Conservation (phyloP, 257 asterid genomes). For the Przewalskia tangutica region DNA sequence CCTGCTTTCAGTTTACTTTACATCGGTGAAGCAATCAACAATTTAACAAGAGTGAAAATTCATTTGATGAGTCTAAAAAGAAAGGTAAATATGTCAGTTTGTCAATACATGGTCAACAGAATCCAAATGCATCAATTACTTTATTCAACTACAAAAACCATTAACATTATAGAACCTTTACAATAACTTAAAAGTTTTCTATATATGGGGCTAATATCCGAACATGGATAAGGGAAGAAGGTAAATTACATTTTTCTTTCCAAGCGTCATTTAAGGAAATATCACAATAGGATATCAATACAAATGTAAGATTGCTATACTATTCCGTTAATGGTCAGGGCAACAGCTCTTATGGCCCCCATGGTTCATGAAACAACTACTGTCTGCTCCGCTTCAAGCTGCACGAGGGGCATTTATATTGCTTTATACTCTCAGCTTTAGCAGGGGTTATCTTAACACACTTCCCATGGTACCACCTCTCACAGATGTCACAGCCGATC, state of each 20-base stretch:
- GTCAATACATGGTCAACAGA: not conserved
- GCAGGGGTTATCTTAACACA: constrained; percentile 93
- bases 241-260: constrained; percentile 11
- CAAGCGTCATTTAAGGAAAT: constrained; percentile 17
- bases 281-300: constrained; percentile 19
- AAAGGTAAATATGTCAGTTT: no score
- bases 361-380: constrained; percentile 14
- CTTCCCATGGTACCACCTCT: constrained; percentile 83
- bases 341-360: constrained; percentile 19
- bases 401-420: constrained; percentile 91
- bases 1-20: no score
- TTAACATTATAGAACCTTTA: not conserved
- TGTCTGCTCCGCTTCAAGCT: constrained; percentile 57
- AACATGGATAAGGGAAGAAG: constrained; percentile 3
- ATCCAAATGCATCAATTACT: not conserved
- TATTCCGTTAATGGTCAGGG: constrained; percentile 38
- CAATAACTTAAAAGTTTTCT: not conserved
- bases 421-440: constrained; percentile 85
- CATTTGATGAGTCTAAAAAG: no score
- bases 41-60: no score
- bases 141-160: not conserved
- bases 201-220: not conserved
- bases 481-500: constrained; percentile 90
- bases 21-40: not conserved
- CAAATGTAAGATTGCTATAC: constrained; percentile 32